Evolutionary conservation across 2,329 filamentous ascomycete genomes (phyloP), one percentile per base, ranked within the genome.

Genomic region (Magnaporthiopsis incrustans): DNA sequence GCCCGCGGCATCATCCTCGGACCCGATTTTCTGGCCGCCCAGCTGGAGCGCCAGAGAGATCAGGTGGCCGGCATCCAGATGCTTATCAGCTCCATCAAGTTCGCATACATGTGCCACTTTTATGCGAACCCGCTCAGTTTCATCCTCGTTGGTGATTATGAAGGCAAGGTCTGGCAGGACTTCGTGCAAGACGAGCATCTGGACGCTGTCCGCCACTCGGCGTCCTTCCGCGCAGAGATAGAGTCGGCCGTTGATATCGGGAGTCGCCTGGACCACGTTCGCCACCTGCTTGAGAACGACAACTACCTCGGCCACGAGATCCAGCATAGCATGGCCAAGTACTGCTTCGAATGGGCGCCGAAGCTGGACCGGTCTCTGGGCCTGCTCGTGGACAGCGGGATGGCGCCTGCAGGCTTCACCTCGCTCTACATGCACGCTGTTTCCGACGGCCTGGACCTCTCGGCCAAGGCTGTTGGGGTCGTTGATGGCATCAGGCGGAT

Each of bases 21-120:
- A 0, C 80, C 88, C 0, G 77, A 76, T 7, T 75, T 95, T 53
- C 79, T 90, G 57, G 79, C 81, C 57, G 82, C 80, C 69, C 80
- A 92, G 67, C 77, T 93, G 26, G 86, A 89, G 66, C 82, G 91
- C 35, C 91, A 95, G 71, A 84, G 84, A 67, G 89, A 93, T 69
- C 89, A 94, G 71, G 85, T 92, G 10, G 88, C 90, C 58, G 91
- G 89, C 67, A 85, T 91, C 22, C 87, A 91, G 64, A 84, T 85
- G 11, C 90, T 94, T 71, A 81, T 88, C 60, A 85, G 85, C 71
- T 87, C 88, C 14, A 70, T 92, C 2, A 89, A 90, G 84, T 95
- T 94, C 75, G 86, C 88, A 1, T 92, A 92, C 71, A 93, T 96
- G 90, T 91, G 88, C 65, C 89, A 92, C 72, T 94, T 91, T 71